These are phyloP conservation scores for Phialophora macrospora DNA, from an alignment of 2,329 filamentous ascomycete genomes.

Conservation along the genomic window DNA sequence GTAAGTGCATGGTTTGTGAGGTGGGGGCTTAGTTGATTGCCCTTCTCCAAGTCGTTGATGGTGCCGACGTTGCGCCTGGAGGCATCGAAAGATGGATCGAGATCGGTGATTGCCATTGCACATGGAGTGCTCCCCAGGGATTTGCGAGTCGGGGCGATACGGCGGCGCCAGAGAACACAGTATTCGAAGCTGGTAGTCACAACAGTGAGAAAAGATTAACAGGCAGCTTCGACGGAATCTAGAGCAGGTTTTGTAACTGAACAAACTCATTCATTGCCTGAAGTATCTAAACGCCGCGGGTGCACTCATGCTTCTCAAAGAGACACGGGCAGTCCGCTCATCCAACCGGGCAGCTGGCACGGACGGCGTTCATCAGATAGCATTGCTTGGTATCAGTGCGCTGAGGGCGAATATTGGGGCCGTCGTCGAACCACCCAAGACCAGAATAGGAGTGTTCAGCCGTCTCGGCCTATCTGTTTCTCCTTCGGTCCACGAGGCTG, in stretches of 20 bases:
- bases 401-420: not conserved
- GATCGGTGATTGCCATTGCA: not conserved
- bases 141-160: not conserved
- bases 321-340: not conserved
- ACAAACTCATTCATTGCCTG: not conserved
- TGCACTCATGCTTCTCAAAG: not conserved
- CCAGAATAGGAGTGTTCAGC: not conserved
- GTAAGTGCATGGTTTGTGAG: conserved; percentile 68
- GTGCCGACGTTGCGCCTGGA: conserved; percentile 3
- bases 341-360: not conserved
- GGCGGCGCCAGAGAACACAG: not conserved
- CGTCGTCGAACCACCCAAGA: not conserved
- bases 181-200: not conserved
- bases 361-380: not conserved
- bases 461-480: not conserved
- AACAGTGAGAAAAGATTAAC: not conserved
- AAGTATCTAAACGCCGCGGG: not conserved
- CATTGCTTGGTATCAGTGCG: not conserved
- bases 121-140: not conserved
- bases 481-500: conserved; percentile 8
- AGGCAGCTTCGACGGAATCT: not conserved
- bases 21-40: conserved; percentile 48
- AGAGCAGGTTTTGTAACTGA: not conserved
- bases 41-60: conserved; percentile 27
- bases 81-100: not conserved